These are phyloP conservation scores for Gracilariopsis chorda DNA, from an alignment of 23 red algal species.

Conservation along the genomic window DNA sequence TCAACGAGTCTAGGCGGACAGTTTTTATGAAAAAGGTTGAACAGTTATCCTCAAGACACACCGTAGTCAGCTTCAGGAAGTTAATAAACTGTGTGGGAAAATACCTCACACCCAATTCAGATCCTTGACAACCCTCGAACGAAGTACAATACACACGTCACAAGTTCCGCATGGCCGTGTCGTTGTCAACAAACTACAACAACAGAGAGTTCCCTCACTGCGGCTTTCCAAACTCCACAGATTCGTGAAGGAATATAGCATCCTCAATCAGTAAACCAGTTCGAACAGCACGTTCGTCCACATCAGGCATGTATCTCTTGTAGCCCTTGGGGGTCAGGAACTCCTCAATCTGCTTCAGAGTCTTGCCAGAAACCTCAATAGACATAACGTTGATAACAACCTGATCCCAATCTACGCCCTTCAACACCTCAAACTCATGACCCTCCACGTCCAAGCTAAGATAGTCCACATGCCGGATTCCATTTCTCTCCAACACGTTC, in stretches of 20 bases:
- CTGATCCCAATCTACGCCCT: conserved; percentile 53
- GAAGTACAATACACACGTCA: too few species aligned
- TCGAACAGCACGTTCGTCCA: neutral
- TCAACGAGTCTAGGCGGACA: too few species aligned
- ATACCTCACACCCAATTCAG: too few species aligned
- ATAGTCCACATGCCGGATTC: conserved; percentile 1
- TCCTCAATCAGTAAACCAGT: conserved; percentile 2
- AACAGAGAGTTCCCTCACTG: neutral
- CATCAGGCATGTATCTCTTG: neutral
- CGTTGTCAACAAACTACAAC: too few species aligned
- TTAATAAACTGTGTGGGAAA: too few species aligned
- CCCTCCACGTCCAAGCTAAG: conserved; percentile 72
- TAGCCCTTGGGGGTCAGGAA: neutral
- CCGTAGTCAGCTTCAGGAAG: too few species aligned
- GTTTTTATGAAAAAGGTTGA: too few species aligned
- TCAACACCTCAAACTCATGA: conserved; percentile 48
- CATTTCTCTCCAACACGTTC: conserved; percentile 24
- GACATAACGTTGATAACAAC: conserved; percentile 27
- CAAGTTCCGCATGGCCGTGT: too few species aligned
- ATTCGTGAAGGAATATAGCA: conserved; percentile 14
- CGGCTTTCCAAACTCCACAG: conserved; percentile 16
- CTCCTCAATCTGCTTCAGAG: conserved; percentile 15
- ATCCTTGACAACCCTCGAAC: too few species aligned
- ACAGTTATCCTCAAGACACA: too few species aligned
- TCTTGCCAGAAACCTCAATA: conserved; percentile 3